phyloP scores from a whole-genome alignment of 768 basidiomycete genomes.

The Agrocybe pediades region DNA sequence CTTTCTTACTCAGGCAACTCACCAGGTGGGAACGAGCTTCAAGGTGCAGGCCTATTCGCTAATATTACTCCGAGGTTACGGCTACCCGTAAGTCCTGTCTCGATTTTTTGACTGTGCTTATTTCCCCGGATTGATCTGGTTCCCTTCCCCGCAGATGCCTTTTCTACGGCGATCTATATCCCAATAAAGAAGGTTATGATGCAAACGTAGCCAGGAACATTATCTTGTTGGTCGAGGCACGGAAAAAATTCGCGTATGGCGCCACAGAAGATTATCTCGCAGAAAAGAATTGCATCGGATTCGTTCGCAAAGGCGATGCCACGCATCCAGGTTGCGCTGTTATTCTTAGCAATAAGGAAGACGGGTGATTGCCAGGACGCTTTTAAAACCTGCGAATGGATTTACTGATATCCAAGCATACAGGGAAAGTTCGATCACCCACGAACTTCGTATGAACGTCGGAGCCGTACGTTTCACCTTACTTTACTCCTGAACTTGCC shows the following conservation, averaged over 20 bases:
- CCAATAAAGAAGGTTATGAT: constrained; percentile 67
- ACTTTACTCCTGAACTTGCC: constrained; percentile 1
- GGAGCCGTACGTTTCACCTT: constrained; percentile 48
- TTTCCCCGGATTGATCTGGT: constrained; percentile 10
- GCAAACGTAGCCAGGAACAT: constrained; percentile 52
- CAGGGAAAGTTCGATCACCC: constrained; percentile 34
- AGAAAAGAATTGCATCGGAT: constrained; percentile 64
- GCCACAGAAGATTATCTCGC: constrained; percentile 58
- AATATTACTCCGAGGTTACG: constrained; percentile 68
- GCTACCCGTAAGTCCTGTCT: constrained; percentile 65
- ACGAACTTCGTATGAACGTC: constrained; percentile 67
- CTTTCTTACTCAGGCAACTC: not conserved
- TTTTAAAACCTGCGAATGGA: not conserved
- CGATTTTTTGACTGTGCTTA: not conserved
- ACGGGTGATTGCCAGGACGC: constrained; percentile 27
- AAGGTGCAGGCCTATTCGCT: constrained; percentile 84
- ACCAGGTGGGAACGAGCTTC: constrained; percentile 67
- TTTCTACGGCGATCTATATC: constrained; percentile 86
- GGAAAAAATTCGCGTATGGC: constrained; percentile 72
- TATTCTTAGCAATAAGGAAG: constrained; percentile 63
- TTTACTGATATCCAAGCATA: not conserved
- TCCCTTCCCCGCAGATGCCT: constrained; percentile 56
- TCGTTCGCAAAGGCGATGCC: constrained; percentile 65
- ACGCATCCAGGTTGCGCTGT: constrained; percentile 67
- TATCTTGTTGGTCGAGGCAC: constrained; percentile 55